Evolutionary conservation across 306 rosid genomes (phyloP).

Genomic region (Corylus heterophylla): DNA sequence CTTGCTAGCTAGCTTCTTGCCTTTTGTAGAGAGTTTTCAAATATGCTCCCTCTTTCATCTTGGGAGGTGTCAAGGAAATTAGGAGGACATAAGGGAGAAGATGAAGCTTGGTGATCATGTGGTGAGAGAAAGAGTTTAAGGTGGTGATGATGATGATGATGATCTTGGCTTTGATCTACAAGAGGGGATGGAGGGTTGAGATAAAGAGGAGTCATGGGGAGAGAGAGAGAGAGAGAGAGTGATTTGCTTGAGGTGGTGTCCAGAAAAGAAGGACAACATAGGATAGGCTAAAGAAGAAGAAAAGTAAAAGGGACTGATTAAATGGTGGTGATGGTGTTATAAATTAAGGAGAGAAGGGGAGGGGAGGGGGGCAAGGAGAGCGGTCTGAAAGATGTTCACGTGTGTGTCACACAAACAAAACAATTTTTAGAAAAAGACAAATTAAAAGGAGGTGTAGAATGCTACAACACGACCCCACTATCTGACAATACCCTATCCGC

Average conservation of each 20-base stretch:
- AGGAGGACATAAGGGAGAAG: conserved; percentile 32
- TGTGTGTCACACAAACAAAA: conserved; percentile 44
- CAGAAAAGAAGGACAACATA: conserved; percentile 31
- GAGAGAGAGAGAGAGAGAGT: conserved; percentile 14
- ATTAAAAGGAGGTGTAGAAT: conserved; percentile 41
- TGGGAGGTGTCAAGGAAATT: conserved; percentile 25
- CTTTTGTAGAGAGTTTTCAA: conserved; percentile 25
- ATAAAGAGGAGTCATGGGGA: conserved; percentile 54
- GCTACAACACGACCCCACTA: conserved; percentile 46
- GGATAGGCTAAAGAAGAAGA: conserved; percentile 35
- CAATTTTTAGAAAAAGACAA: conserved; percentile 46
- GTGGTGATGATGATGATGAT: conserved; percentile 14
- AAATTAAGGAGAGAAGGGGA: conserved; percentile 8
- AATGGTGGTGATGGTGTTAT: conserved; percentile 35
- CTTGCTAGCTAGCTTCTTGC: conserved; percentile 36
- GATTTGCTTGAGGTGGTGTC: conserved; percentile 10
- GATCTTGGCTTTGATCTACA: conserved; percentile 34
- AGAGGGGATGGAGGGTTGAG: conserved; percentile 44
- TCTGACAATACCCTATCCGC: conserved; percentile 45
- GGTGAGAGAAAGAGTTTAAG: conserved; percentile 31
- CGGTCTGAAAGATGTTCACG: conserved; percentile 56
- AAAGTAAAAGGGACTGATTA: conserved; percentile 24
- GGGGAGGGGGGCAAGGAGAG: conserved; percentile 17
- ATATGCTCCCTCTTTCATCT: conserved; percentile 37
- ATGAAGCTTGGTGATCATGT: conserved; percentile 31